A percentile compares a stretch with the other conserved stretches of the same genome.
Conservation (phyloP, 169 alveolate genomes). For the Toxoplasma gondii region DNA sequence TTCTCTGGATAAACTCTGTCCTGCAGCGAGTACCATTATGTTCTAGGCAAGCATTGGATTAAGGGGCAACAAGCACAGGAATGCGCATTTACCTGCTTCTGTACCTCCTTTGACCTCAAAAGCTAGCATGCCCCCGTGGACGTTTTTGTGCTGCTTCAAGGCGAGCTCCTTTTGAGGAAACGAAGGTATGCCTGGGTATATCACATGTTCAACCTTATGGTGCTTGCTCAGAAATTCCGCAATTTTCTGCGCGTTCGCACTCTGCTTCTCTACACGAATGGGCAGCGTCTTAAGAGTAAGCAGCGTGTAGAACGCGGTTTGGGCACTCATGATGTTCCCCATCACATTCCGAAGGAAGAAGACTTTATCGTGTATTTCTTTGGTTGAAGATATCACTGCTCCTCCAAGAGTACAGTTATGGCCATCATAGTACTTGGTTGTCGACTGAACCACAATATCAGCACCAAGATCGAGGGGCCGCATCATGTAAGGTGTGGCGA, state of each 20-base stretch:
- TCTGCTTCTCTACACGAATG: constrained; percentile 71
- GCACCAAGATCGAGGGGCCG: constrained; percentile 76
- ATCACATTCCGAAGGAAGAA: constrained; percentile 73
- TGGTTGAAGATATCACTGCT: constrained; percentile 68
- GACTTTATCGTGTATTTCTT: constrained; percentile 60
- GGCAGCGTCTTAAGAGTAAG: constrained; percentile 72
- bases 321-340: constrained; percentile 80
- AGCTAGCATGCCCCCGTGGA: constrained; percentile 80
- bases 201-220: constrained; percentile 61
- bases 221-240: constrained; percentile 73
- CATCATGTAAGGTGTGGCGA: constrained; percentile 78
- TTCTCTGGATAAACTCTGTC: too few species aligned
- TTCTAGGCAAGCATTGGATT: too few species aligned
- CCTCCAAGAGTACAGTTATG: constrained; percentile 79
- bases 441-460: constrained; percentile 70
- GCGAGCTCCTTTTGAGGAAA: constrained; percentile 79
- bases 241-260: constrained; percentile 74
- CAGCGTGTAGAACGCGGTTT: constrained; percentile 72
- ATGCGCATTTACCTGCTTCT: constrained; percentile 42
- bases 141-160: constrained; percentile 72
- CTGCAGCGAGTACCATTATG: too few species aligned
- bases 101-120: constrained; percentile 71
- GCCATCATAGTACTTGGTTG: constrained; percentile 81
- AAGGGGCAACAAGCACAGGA: not conserved
- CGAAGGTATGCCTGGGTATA: constrained; percentile 77